Evolutionary conservation across 2,329 filamentous ascomycete species (phyloP), one percentile per base, ranked within the genome.

Genomic region (Aspergillus sp.): DNA sequence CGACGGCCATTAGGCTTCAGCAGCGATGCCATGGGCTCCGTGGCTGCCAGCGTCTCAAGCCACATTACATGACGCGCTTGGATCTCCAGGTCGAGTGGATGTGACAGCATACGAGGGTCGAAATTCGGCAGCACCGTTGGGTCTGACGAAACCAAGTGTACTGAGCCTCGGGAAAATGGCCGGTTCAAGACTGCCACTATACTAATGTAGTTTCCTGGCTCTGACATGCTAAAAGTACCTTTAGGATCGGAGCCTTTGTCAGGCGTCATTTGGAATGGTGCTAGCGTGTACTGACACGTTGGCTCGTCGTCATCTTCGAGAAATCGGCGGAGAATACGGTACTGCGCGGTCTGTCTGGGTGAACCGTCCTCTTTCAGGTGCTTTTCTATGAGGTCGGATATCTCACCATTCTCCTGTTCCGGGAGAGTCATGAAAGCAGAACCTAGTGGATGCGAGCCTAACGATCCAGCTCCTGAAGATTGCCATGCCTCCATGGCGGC

Each of bases 31-130:
- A 74, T 61, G 21, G 69, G 76, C 61, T 65, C 65, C 7, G 68
- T 75, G 36, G 59, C 66, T 51, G 67, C 73, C 55, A 74, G 68
- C 12, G 62, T 74, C 4, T 71, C 72, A 15, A 77, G 63, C 43
- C 70, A 74, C 30, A 74, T 70, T 5, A 74, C 60, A 38, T 76
- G 72, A 5, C 74, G 70, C 0, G 77, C 75, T 0, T 78, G 65
- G 8, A 81, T 62, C 43, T 80, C 74, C 4, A 77, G 58, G 57
- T 82, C 80, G 2, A 79, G 66, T 0, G 80, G 78, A 57, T 82
- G 76, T 7, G 75, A 72, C 17, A 82, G 70, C 39, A 80, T 81
- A 9, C 72, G 72, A 0, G 77, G 75, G 64, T 83, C 78, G 56
- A 83, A 80, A 1, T 62, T 47, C 0, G 80, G 79, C 4, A 49